Evolutionary conservation across 495 filamentous ascomycete species (phyloP).

Genomic region (Peziza echinospora): DNA sequence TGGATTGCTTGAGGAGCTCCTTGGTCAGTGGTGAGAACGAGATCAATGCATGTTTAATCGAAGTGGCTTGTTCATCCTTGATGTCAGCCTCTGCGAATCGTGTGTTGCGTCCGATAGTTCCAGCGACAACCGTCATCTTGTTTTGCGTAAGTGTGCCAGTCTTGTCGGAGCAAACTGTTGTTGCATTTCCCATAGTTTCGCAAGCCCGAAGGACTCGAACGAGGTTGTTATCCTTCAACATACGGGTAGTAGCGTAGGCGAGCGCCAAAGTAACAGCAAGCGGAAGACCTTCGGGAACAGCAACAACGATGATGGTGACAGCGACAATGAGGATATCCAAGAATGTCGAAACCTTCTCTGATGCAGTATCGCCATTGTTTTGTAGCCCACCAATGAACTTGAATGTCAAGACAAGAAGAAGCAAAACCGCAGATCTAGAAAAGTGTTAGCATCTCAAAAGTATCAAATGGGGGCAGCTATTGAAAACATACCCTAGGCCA

Average conservation of each 20-base stretch:
- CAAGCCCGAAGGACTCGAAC: constrained; percentile 80
- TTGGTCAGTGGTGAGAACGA: constrained; percentile 37
- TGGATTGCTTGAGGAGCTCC: constrained; percentile 46
- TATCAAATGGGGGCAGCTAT: neutral
- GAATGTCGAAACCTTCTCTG: constrained; percentile 68
- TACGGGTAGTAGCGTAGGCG: constrained; percentile 82
- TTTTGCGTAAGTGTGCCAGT: constrained; percentile 90
- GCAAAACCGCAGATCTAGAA: constrained; percentile 54
- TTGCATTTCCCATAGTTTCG: constrained; percentile 98
- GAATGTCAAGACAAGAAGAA: constrained; percentile 87
- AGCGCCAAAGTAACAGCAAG: constrained; percentile 83
- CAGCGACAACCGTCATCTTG: constrained; percentile 73
- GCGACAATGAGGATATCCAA: constrained; percentile 86
- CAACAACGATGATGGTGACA: constrained; percentile 86
- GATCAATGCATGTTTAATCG: constrained; percentile 30
- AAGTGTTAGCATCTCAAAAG: constrained; percentile 10
- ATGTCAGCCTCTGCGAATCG: constrained; percentile 34
- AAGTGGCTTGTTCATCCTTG: constrained; percentile 14
- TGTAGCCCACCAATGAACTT: constrained; percentile 55
- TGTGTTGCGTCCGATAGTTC: constrained; percentile 44
- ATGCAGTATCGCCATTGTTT: constrained; percentile 29
- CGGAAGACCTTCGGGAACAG: constrained; percentile 81
- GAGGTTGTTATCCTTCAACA: constrained; percentile 89
- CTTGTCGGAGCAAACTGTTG: constrained; percentile 90
- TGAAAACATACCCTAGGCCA: constrained; percentile 30